Base-by-base conservation (phyloP, 495 filamentous ascomycete species). In the Venustampulla echinocandica region DNA sequence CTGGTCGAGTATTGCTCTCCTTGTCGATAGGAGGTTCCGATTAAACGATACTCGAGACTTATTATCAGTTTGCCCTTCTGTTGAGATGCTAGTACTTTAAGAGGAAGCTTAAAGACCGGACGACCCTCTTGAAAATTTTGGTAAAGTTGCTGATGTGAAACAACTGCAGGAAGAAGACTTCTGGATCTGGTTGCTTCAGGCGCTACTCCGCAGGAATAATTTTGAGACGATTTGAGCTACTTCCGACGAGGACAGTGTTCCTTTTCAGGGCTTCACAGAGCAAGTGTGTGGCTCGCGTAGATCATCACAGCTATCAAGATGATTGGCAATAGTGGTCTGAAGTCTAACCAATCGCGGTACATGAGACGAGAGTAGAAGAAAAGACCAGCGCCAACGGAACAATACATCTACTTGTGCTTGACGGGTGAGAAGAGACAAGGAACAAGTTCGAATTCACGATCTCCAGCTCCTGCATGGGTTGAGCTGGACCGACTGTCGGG, bases 251-350 rank as follows among this genome's bases (percentile, higher is more conserved):
- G 56, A 54, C 38, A 49, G 46, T 42, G 47, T 47, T 51, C 49
- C 52, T 59, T 59, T 59, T 59, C 56, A 59, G 49, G 51, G 41
- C 42, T 46, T 46, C 30, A 46, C 15, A 49, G 52, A 54, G 32
- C 44, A 52, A 21, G 41, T 49, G 44, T 41, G 51, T 50, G 51
- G 55, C 55, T 58, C 47, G 47, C 55, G 43, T 58, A 54, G 55
- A 54, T 43, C 35, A 33, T 49, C 41, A 44, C 42, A 42, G 41
- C 44, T 44, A 50, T 50, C 51, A 49, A 44, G 21, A 46, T 59
- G 56, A 59, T 59, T 59, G 56, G 56, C 41, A 59, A 50, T 14
- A 47, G 33, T 27, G 43, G 50, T 48, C 47, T 50, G 46, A 50
- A 43, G 34, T 44, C 39, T 34, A 21, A 21, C 52, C 56, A 55